Evolutionary conservation across 371 early-diverging fungal species (phyloP).

Genomic region (Fennellomyces sp.): DNA sequence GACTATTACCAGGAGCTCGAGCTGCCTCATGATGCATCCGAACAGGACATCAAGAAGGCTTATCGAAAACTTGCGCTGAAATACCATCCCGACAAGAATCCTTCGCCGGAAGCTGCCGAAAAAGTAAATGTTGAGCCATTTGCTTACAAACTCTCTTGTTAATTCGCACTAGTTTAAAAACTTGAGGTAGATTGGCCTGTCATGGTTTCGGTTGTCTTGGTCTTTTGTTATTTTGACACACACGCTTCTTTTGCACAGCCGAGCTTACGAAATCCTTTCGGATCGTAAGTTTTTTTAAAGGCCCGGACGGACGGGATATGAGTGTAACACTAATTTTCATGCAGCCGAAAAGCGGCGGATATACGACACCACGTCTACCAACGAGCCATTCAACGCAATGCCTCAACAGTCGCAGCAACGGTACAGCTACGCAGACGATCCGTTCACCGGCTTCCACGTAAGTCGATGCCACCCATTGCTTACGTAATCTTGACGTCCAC

Average conservation of each 20-base stretch:
- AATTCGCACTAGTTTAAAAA: not conserved
- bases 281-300: slow-evolving; percentile 40
- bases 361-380: slow-evolving; percentile 26
- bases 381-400: not conserved
- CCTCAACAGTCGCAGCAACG: not conserved
- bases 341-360: slow-evolving; percentile 41
- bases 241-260: slow-evolving; percentile 3
- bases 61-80: slow-evolving; percentile 46
- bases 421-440: slow-evolving; percentile 8
- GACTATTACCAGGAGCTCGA: slow-evolving; percentile 35
- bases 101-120: slow-evolving; percentile 44
- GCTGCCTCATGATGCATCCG: slow-evolving; percentile 29
- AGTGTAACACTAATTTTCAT: not conserved
- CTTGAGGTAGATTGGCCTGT: too few relatives aligned
- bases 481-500: not conserved
- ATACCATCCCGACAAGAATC: slow-evolving; percentile 65
- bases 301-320: too few relatives aligned
- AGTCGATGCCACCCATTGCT: not conserved
- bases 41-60: slow-evolving; percentile 49
- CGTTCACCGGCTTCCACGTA: slow-evolving; percentile 40
- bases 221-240: not conserved
- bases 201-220: too few relatives aligned
- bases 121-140: slow-evolving; percentile 30
- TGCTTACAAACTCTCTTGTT: not conserved
- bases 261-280: slow-evolving; percentile 57